A percentile compares a stretch with the other conserved stretches of the same genome.
phyloP scores from a whole-genome alignment of 129 eudicot genomes.

The Glebionis coronaria region DNA sequence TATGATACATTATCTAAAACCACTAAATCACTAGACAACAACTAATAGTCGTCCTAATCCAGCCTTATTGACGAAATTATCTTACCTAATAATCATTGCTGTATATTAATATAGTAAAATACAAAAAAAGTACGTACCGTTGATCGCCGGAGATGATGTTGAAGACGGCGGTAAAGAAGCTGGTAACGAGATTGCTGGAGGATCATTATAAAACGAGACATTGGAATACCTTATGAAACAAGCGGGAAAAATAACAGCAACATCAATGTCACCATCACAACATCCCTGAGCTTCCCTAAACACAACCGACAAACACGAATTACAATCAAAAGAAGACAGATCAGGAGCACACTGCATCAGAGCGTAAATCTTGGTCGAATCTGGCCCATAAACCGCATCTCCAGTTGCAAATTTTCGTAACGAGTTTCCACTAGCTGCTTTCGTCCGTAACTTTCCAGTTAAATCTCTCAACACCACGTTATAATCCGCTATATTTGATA shows the following conservation, averaged over 20 bases:
- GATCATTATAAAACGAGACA: conserved; percentile 28
- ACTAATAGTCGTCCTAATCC: background rate
- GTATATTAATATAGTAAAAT: background rate
- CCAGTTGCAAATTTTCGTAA: conserved; percentile 21
- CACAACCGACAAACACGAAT: conserved; percentile 21
- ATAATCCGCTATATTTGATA: background rate
- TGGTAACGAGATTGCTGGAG: conserved; percentile 7
- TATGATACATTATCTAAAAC: background rate
- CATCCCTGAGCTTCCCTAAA: conserved; percentile 21
- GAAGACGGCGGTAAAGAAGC: conserved; percentile 8
- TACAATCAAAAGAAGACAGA: conserved; percentile 18
- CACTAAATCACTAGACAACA: background rate
- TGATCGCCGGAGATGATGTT: conserved; percentile 1
- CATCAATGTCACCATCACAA: conserved; percentile 8
- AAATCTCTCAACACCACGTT: background rate
- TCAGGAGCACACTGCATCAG: conserved; percentile 13
- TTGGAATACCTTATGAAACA: conserved; percentile 26
- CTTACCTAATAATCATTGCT: no score
- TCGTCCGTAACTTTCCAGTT: conserved; percentile 17
- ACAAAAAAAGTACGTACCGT: background rate
- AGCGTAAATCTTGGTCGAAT: background rate
- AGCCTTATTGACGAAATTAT: no score
- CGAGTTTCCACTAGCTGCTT: conserved; percentile 15
- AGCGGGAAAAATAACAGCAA: background rate
- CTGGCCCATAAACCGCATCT: background rate